Evolutionary conservation across 192 early-diverging fungal genomes (phyloP).

Genomic region (Dimargaris cristalligena): DNA sequence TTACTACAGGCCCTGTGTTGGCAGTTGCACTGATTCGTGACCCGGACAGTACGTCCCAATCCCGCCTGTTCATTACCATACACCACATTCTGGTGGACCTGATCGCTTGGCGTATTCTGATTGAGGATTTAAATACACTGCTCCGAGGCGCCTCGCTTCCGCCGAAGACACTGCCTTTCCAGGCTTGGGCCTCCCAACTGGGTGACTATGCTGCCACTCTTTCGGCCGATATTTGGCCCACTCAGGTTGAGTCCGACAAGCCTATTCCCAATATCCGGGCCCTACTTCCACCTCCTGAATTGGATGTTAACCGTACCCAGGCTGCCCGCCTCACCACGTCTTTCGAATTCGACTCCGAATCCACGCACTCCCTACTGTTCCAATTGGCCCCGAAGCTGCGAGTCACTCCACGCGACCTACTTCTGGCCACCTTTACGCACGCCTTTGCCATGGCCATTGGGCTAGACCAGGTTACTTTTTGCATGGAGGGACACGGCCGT

Average conservation of each 20-base stretch:
- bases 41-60: conserved; percentile 4
- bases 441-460: not conserved
- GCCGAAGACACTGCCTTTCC: conserved; percentile 15
- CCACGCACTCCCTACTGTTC: not conserved
- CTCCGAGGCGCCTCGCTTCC: conserved; percentile 9
- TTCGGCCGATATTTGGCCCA: conserved; percentile 3
- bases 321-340: not conserved
- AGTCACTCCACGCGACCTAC: conserved; percentile 5
- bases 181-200: conserved; percentile 6
- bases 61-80: conserved; percentile 12
- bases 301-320: not conserved
- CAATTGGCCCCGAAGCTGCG: conserved; percentile 1
- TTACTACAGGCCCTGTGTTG: not conserved
- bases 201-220: not conserved
- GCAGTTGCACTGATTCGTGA: not conserved
- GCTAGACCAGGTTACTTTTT: not conserved
- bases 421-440: not conserved
- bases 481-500: conserved; percentile 11
- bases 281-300: not conserved
- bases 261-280: not conserved
- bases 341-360: not conserved
- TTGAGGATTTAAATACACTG: conserved; percentile 18
- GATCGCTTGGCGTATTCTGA: conserved; percentile 20
- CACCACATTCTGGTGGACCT: conserved; percentile 20
- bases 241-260: not conserved